Evolutionary conservation across 345 rosid species (phyloP).

Genomic region (Syzygium grande): DNA sequence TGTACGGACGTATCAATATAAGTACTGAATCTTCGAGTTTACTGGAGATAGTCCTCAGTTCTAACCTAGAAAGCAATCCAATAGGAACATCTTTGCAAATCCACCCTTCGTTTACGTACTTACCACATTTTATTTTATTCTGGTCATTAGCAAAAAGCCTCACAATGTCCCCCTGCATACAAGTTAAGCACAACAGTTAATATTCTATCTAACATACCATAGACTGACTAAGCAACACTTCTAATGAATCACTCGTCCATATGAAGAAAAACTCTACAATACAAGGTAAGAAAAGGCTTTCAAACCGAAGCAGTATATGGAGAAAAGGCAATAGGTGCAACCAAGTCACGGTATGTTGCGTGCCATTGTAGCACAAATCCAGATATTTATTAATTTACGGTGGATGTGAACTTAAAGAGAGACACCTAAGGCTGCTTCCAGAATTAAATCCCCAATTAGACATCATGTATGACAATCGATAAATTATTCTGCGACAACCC

Average conservation of each 20-base stretch:
- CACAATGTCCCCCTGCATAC: constrained; percentile 75
- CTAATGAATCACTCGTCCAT: background rate
- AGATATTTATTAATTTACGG: background rate
- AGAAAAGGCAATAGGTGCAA: background rate
- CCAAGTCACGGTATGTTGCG: background rate
- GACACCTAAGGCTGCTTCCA: background rate
- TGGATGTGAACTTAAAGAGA: background rate
- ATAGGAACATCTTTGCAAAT: background rate
- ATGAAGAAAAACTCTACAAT: background rate
- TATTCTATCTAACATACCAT: background rate
- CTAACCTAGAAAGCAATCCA: background rate
- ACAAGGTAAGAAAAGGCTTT: background rate
- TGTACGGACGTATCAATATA: background rate
- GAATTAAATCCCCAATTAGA: background rate
- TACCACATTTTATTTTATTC: constrained; percentile 91
- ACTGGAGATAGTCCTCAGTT: background rate
- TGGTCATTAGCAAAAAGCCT: constrained; percentile 84
- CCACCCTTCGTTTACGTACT: constrained; percentile 6
- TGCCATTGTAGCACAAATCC: background rate
- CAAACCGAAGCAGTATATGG: background rate
- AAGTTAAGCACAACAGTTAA: background rate
- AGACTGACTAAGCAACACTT: background rate
- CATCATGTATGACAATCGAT: background rate
- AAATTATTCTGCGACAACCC: background rate
- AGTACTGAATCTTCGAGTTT: background rate